Evolutionary conservation across 495 filamentous ascomycete species (phyloP), one percentile per base, ranked within the genome.

Genomic region (Penicillium daleae): DNA sequence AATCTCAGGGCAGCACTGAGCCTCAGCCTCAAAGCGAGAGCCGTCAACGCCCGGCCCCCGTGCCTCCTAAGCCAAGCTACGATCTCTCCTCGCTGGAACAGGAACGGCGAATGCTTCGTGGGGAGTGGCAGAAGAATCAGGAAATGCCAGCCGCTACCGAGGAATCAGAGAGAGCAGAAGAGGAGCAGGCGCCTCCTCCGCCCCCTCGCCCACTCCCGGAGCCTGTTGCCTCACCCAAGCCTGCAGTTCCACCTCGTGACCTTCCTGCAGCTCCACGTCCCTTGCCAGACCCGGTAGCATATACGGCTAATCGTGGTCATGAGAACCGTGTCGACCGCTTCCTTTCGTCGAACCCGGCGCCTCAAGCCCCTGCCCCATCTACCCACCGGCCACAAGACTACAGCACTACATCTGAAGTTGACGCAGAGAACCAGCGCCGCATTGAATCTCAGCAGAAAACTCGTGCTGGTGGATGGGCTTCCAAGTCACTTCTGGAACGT

Each of bases 401-500:
- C 74, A 83, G 86, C 3, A 82, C 83, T 1, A 83, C 87, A 6
- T 78, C 86, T 5, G 89, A 92, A 68, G 83, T 86, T 54, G 87
- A 90, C 57, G 84, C 81, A 24, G 89, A 92, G 69, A 89, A 91
- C 73, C 82, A 83, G 35, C 85, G 89, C 49, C 86, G 90, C 22
- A 64, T 78, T 2, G 82, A 83, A 6, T 80, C 87, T 0, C 89
- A 91, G 65, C 72, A 80, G 53, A 87, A 90, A 75, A 92, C 89
- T 49, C 87, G 87, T 63, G 87, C 90, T 4, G 88, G 85, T 52
- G 89, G 89, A 0, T 91, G 89, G 88, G 89, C 90, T 1, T 83
- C 83, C 57, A 93, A 92, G 75, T 91, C 90, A 4, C 83, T 99
- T 6, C 82, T 98, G 1, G 93, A 97, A 76, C 87, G 93, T 22